phyloP scores from a whole-genome alignment of 495 filamentous ascomycete genomes.

The Penicillium coffeae region DNA sequence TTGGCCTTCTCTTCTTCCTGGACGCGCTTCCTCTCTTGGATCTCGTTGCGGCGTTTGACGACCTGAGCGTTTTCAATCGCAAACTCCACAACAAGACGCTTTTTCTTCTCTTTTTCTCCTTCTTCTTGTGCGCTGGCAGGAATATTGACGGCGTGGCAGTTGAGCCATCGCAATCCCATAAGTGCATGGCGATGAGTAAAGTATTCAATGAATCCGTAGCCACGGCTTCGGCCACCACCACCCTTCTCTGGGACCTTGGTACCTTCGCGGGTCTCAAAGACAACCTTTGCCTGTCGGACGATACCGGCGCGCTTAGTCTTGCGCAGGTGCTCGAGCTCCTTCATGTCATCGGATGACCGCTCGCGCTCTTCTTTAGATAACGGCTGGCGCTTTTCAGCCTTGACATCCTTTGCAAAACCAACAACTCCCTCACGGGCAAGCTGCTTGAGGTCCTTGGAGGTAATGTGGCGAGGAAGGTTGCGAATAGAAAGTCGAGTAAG shows the following conservation, averaged over 20 bases:
- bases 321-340: conserved; percentile 67
- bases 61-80: conserved; percentile 98
- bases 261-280: conserved; percentile 82
- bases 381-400: conserved; percentile 61
- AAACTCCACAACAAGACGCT: conserved; percentile 90
- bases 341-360: conserved; percentile 75
- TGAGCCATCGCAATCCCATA: conserved; percentile 92
- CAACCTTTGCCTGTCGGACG: conserved; percentile 91
- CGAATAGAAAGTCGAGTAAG: conserved; percentile 91
- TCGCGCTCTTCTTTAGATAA: conserved; percentile 83
- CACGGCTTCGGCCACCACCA: conserved; percentile 76
- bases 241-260: conserved; percentile 69
- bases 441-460: conserved; percentile 84
- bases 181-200: conserved; percentile 88
- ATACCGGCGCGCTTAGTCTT: conserved; percentile 85
- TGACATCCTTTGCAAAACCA: conserved; percentile 89
- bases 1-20: conserved; percentile 10
- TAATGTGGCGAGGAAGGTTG: conserved; percentile 82
- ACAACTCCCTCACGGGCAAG: conserved; percentile 87
- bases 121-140: conserved; percentile 25
- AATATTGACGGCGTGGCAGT: conserved; percentile 66
- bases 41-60: conserved; percentile 69
- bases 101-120: conserved; percentile 58
- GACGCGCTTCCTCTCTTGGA: conserved; percentile 56
- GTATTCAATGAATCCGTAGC: conserved; percentile 98